A percentile compares a stretch with the other conserved stretches of the same genome.
phyloP scores from a whole-genome alignment of 2,329 filamentous ascomycete genomes.

The Sclerotinia nivalis region DNA sequence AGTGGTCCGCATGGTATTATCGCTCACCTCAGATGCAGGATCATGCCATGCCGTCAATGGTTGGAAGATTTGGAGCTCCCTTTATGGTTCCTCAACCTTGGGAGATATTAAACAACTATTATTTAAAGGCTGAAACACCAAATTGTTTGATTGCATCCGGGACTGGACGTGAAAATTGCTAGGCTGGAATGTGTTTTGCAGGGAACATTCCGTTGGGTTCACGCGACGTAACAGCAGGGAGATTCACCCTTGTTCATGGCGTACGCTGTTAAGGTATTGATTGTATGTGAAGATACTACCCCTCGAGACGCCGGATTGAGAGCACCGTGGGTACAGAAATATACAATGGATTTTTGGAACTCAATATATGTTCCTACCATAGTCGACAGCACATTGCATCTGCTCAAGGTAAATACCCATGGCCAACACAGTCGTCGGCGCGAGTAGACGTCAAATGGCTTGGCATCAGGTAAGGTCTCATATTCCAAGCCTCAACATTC shows the following conservation, averaged over 20 bases:
- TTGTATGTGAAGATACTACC: background rate
- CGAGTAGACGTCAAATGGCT: background rate
- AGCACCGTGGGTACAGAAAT: background rate
- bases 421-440: background rate
- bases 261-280: background rate
- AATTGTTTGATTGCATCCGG: background rate
- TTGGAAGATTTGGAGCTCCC: background rate
- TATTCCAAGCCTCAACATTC: conserved; percentile 17
- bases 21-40: too few relatives aligned
- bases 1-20: background rate
- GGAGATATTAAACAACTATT: background rate
- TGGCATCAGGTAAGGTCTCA: background rate
- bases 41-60: background rate
- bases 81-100: background rate
- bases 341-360: too few relatives aligned
- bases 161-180: background rate
- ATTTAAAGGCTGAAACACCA: background rate
- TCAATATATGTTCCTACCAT: background rate
- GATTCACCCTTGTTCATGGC: background rate
- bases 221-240: background rate
- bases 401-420: background rate
- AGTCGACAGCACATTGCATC: background rate
- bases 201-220: conserved; percentile 9
- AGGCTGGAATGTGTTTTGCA: conserved; percentile 1
- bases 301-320: background rate